Evolutionary conservation across 306 rosid species (phyloP).

Genomic region (Cucurbita ficifolia): DNA sequence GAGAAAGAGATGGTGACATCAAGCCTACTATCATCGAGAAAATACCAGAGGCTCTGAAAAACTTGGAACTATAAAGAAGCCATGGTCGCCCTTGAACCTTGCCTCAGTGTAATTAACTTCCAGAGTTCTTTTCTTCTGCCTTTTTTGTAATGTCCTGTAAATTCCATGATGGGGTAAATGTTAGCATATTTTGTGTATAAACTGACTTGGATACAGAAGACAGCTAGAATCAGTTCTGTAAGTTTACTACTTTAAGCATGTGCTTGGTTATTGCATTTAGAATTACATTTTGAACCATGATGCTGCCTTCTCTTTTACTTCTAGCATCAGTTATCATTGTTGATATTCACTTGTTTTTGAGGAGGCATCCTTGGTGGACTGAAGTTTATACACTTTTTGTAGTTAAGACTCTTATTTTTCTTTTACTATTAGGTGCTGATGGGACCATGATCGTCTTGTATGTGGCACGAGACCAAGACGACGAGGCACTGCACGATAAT

Average conservation of each 20-base stretch:
- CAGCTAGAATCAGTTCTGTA: constrained; percentile 10
- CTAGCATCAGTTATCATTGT: background rate
- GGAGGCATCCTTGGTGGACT: background rate
- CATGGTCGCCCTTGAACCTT: constrained; percentile 19
- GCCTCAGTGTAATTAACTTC: constrained; percentile 3
- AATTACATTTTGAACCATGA: background rate
- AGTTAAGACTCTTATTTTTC: background rate
- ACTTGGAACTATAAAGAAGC: constrained; percentile 22
- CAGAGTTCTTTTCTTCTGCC: background rate
- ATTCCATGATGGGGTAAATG: constrained; percentile 8
- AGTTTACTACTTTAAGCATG: background rate
- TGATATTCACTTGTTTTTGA: background rate
- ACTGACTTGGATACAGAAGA: constrained; percentile 3
- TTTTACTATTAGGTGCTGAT: background rate
- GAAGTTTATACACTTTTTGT: background rate
- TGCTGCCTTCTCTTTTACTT: background rate
- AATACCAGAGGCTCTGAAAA: constrained; percentile 14
- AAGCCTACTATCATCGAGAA: constrained; percentile 22
- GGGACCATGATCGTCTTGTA: background rate
- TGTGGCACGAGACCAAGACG: background rate
- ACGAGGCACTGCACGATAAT: background rate
- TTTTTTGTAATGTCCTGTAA: constrained; percentile 7
- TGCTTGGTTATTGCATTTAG: background rate
- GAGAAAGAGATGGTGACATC: constrained; percentile 22
- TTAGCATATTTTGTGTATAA: constrained; percentile 1